phyloP scores from a whole-genome alignment of 345 rosid species.

The Dipteronia sinensis region DNA sequence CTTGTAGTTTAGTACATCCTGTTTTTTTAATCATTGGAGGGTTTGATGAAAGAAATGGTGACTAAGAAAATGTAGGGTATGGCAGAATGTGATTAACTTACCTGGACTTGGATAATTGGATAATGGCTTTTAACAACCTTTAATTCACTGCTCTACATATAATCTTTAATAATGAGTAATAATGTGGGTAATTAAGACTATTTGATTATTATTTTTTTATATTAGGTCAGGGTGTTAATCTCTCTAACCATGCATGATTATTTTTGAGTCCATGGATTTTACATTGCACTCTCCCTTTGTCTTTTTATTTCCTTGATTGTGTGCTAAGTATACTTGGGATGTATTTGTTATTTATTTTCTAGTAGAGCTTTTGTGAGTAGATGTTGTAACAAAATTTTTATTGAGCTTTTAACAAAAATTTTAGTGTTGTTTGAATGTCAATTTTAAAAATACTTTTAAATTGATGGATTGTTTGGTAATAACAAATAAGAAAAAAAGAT shows the following conservation, averaged over 20 bases:
- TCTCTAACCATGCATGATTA: no score
- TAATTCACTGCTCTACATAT: no score
- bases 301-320: background rate
- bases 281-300: no score
- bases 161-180: no score
- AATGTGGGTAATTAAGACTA: no score
- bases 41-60: conserved; percentile 1
- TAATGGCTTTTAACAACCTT: background rate
- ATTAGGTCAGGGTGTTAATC: no score
- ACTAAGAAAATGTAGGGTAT: background rate
- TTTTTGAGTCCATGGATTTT: no score
- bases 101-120: background rate
- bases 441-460: background rate
- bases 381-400: background rate
- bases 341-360: background rate
- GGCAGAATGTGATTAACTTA: background rate
- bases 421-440: background rate
- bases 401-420: background rate
- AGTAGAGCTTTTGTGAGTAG: background rate
- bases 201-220: no score
- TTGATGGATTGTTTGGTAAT: background rate
- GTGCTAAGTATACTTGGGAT: background rate
- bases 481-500: background rate
- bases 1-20: background rate
- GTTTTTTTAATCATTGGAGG: background rate